Conservation (phyloP, 345 rosid species). For the Eucalyptus pauciflora region DNA sequence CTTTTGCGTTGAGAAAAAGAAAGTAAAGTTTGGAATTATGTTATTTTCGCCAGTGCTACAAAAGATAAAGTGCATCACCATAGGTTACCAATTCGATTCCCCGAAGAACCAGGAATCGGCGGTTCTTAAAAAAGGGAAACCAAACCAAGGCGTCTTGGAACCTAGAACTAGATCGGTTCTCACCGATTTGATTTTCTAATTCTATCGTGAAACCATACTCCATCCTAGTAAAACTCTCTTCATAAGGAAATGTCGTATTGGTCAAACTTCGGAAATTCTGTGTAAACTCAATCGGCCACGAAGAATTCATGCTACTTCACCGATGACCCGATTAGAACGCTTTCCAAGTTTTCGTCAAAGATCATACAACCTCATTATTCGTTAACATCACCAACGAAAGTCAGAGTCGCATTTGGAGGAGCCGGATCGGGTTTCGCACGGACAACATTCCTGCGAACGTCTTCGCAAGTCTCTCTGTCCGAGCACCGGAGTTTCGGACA, state of each 20-base stretch:
- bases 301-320: neutral
- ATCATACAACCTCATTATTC: neutral
- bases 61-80: too few species aligned
- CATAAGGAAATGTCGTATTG: too few species aligned
- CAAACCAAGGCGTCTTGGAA: too few species aligned
- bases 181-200: too few species aligned
- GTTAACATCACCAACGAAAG: neutral
- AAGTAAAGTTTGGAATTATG: neutral
- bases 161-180: too few species aligned
- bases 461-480: neutral
- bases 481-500: neutral
- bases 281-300: neutral
- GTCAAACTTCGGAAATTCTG: too few species aligned
- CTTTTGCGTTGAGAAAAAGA: rapidly evolving
- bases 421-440: neutral
- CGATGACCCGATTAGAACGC: neutral
- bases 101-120: too few species aligned
- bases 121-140: too few species aligned
- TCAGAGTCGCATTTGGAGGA: neutral
- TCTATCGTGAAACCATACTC: too few species aligned
- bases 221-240: too few species aligned
- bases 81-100: too few species aligned
- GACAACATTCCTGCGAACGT: neutral
- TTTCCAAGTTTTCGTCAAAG: neutral
- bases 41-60: rapidly evolving